These are phyloP conservation scores for Zymoseptoria brevis DNA, from an alignment of 2,329 filamentous ascomycete species.

Conservation along the genomic window DNA sequence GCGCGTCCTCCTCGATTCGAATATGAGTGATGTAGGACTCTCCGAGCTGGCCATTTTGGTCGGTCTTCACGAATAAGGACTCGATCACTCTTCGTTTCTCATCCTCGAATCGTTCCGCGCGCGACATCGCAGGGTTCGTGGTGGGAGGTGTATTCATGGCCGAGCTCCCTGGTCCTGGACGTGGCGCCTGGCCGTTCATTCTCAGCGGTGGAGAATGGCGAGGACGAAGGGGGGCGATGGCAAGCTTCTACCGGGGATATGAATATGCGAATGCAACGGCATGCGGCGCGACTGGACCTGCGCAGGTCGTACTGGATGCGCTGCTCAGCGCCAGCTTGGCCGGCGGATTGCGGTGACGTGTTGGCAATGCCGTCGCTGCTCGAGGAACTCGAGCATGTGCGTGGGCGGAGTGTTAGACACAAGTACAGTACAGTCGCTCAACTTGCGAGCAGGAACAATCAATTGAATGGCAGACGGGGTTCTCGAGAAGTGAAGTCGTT, in stretches of 20 bases:
- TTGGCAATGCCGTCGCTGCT: background rate
- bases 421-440: background rate
- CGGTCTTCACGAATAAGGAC: slow-evolving; percentile 87
- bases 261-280: background rate
- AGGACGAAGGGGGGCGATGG: background rate
- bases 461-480: background rate
- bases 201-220: background rate
- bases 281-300: background rate
- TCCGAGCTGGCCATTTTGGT: slow-evolving; percentile 71
- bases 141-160: slow-evolving; percentile 1
- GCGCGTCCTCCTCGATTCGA: slow-evolving; percentile 76
- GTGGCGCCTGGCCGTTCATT: background rate
- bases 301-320: background rate
- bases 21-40: slow-evolving; percentile 99
- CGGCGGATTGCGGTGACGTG: background rate
- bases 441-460: background rate
- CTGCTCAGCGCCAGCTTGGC: background rate
- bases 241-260: background rate
- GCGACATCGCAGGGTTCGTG: slow-evolving; percentile 20
- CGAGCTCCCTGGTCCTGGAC: background rate
- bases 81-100: slow-evolving; percentile 92
- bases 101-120: slow-evolving; percentile 87
- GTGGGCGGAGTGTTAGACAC: background rate
- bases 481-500: background rate
- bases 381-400: background rate